These are phyloP conservation scores for Fusarium vanettenii DNA, from an alignment of 2,329 filamentous ascomycete species.

Conservation along the genomic window DNA sequence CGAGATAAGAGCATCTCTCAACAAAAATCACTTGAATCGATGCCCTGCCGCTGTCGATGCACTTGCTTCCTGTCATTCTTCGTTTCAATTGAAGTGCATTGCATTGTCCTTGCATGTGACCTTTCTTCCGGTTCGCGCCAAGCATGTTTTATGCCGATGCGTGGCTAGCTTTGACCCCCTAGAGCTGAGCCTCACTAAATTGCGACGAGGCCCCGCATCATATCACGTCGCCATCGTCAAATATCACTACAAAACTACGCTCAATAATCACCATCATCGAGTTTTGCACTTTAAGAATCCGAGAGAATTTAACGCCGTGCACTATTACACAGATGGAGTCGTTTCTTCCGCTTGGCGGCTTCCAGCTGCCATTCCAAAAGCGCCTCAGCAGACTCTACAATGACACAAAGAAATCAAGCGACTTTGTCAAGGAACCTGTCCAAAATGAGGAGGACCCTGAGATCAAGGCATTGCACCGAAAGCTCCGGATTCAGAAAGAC, in stretches of 20 bases:
- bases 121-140: neutral
- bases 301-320: neutral
- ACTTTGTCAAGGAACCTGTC: slow-evolving; percentile 75
- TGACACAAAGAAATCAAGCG: slow-evolving; percentile 82
- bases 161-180: neutral
- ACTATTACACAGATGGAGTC: slow-evolving; percentile 57
- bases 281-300: neutral
- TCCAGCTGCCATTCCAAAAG: slow-evolving; percentile 69
- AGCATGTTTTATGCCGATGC: slow-evolving; percentile 12
- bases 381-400: slow-evolving; percentile 80
- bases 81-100: neutral
- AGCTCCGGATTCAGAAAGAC: slow-evolving; percentile 84
- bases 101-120: slow-evolving; percentile 8
- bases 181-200: slow-evolving; percentile 27
- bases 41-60: slow-evolving; percentile 5
- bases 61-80: neutral
- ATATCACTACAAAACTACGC: slow-evolving; percentile 21
- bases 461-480: slow-evolving; percentile 77
- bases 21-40: slow-evolving; percentile 37
- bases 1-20: slow-evolving; percentile 40
- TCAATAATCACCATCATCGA: neutral
- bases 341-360: slow-evolving; percentile 62
- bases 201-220: slow-evolving; percentile 24
- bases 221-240: slow-evolving; percentile 29
- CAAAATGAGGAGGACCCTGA: slow-evolving; percentile 75